Base-by-base conservation (phyloP, 495 filamentous ascomycete genomes). In the Oidiodendron maius region DNA sequence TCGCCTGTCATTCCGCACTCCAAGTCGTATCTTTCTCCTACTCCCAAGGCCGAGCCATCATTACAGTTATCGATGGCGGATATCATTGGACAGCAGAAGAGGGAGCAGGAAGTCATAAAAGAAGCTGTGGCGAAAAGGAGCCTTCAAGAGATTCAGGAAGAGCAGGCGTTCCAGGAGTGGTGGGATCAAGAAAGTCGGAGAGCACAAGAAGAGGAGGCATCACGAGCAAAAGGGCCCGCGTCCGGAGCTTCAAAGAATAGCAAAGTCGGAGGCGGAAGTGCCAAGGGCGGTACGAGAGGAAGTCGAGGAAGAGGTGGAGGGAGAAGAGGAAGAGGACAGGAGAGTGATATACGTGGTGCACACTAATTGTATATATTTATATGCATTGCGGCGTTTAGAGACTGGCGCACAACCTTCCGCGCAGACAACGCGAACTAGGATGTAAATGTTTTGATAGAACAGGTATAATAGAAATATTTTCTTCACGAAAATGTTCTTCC, bases 111-210 rank as follows among this genome's bases (percentile, higher is more conserved):
- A 50, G 73, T 80, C 42, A 78, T 93, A 51, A 81, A 77, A 34
- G 90, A 95, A 64, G 87, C 87, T n/a, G 80, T 74, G 0, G 84
- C 86, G 2, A 95, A 94, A 62, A 76, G 91, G 35, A 89, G 83
- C 50, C 64, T 98, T 34, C 78, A 91, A 58, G 93, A 97, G 34
- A 98, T 98, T 53, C 94, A 98, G 60, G 78, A 85, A 42, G 93
- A 98, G 62, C 93, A 98, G 62, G 87, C 89, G 26, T 98, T 98
- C 65, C 87, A 95, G 63, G 83, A 91, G 60, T 98, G 94, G 93
- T 98, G 93, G 93, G 91, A 97, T 53, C 78, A 84, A 47, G 93
- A 98, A 62, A 90, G 85, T 61, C 76, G 77, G 55, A 76, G 85
- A 40, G 69, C 70, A 48, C 73, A 77, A 46, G 81, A 82, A 39